Conservation (phyloP, 768 basidiomycete species). For the Boletus subparvulus region DNA sequence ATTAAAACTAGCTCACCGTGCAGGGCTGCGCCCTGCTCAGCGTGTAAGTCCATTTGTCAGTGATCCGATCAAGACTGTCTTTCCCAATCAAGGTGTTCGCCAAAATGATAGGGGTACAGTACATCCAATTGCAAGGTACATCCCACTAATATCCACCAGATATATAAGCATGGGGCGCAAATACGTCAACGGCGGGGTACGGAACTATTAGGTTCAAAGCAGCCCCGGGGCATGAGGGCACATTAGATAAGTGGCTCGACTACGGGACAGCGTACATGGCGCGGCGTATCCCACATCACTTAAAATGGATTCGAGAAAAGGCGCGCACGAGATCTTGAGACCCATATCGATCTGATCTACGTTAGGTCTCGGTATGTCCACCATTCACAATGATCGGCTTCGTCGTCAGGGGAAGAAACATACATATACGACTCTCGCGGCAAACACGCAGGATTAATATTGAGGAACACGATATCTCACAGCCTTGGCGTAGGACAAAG, state of each 20-base stretch:
- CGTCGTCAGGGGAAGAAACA: background rate
- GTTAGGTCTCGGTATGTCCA: background rate
- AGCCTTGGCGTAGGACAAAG: background rate
- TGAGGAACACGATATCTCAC: background rate
- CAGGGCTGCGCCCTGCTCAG: background rate
- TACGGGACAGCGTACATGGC: background rate
- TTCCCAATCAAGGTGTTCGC: slow-evolving; percentile 1
- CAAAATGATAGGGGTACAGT: background rate
- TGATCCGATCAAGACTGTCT: background rate
- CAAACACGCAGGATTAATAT: background rate
- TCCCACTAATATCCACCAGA: slow-evolving; percentile 7
- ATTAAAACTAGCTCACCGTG: background rate
- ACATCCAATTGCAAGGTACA: background rate
- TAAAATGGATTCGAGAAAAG: background rate
- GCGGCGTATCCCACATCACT: background rate
- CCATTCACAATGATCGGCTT: slow-evolving; percentile 9
- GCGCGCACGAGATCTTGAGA: background rate
- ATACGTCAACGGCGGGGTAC: background rate
- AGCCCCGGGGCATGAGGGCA: background rate
- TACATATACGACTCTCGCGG: background rate
- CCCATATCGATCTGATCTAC: slow-evolving; percentile 4
- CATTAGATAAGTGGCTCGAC: background rate
- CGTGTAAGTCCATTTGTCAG: background rate
- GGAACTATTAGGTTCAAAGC: background rate
- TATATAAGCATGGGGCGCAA: background rate